These are phyloP conservation scores for Penicillium argentinense DNA, from an alignment of 495 filamentous ascomycete species.

Conservation along the genomic window DNA sequence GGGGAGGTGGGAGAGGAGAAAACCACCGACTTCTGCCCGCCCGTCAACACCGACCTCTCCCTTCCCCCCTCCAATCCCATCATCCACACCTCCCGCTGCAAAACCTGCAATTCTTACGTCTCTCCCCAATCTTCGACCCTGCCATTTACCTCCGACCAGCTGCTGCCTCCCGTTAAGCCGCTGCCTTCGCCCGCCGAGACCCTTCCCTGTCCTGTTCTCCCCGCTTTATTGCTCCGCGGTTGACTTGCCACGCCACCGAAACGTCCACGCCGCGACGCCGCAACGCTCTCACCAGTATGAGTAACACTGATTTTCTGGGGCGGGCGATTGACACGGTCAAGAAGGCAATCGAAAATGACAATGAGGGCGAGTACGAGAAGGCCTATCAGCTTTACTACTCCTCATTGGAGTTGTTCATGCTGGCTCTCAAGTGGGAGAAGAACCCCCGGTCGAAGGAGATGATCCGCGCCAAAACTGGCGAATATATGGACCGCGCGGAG, in stretches of 20 bases:
- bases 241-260: slow-evolving; percentile 20
- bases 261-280: slow-evolving; percentile 8
- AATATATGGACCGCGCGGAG: slow-evolving; percentile 98
- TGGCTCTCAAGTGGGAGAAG: slow-evolving; percentile 98
- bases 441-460: slow-evolving; percentile 94
- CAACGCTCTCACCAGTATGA: slow-evolving; percentile 59
- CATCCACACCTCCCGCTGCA: slow-evolving; percentile 9
- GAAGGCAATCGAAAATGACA: slow-evolving; percentile 95
- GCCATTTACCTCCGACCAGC: not conserved
- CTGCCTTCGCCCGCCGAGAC: slow-evolving; percentile 16
- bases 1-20: slow-evolving; percentile 25
- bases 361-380: slow-evolving; percentile 91
- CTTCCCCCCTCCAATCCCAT: slow-evolving; percentile 19
- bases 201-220: slow-evolving; percentile 19
- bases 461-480: slow-evolving; percentile 86
- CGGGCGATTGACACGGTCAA: slow-evolving; percentile 94
- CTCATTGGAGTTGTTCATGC: slow-evolving; percentile 92
- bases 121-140: not conserved
- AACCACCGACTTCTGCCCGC: slow-evolving; percentile 25
- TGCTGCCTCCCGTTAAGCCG: slow-evolving; percentile 11
- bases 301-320: slow-evolving; percentile 94
- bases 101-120: slow-evolving; percentile 5
- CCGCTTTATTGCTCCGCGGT: slow-evolving; percentile 29
- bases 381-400: slow-evolving; percentile 94
- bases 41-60: slow-evolving; percentile 27